phyloP scores from a whole-genome alignment of 2,329 filamentous ascomycete species.

The Ascochyta fabae region DNA sequence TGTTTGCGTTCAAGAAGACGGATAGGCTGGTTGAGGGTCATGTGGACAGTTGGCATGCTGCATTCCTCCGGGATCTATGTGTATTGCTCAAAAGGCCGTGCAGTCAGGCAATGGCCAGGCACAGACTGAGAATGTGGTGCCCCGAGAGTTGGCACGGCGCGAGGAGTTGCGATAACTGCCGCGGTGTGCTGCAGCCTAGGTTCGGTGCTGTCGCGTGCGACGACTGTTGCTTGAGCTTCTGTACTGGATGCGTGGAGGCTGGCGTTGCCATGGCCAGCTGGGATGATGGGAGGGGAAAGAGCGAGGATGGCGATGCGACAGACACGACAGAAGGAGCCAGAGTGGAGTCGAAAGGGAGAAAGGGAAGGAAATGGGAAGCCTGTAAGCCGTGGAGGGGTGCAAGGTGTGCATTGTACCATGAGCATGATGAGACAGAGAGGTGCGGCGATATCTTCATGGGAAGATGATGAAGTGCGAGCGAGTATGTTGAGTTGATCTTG shows the following conservation, averaged over 20 bases:
- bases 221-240: slow-evolving; percentile 52
- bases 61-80: slow-evolving; percentile 55
- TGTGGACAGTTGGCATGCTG: slow-evolving; percentile 56
- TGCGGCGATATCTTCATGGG: slow-evolving; percentile 44
- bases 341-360: slow-evolving; percentile 28
- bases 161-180: slow-evolving; percentile 47
- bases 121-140: slow-evolving; percentile 50
- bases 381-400: slow-evolving; percentile 49
- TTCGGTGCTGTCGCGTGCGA: slow-evolving; percentile 49
- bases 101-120: slow-evolving; percentile 51
- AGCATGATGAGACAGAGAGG: slow-evolving; percentile 46
- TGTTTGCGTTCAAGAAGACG: slow-evolving; percentile 61
- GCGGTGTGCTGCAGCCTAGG: slow-evolving; percentile 48
- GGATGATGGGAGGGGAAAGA: slow-evolving; percentile 35
- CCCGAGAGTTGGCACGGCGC: slow-evolving; percentile 47
- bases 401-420: slow-evolving; percentile 47
- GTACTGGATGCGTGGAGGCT: slow-evolving; percentile 46
- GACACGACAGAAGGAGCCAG: slow-evolving; percentile 28
- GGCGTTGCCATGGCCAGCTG: slow-evolving; percentile 41
- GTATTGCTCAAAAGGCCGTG: slow-evolving; percentile 56
- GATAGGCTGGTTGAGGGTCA: slow-evolving; percentile 56
- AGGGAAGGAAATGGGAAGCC: slow-evolving; percentile 41
- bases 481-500: background rate
- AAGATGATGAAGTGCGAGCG: slow-evolving; percentile 19
- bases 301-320: slow-evolving; percentile 20